Evolutionary conservation across 2,329 filamentous ascomycete genomes (phyloP).

Genomic region (Phaeosphaeria sp.): DNA sequence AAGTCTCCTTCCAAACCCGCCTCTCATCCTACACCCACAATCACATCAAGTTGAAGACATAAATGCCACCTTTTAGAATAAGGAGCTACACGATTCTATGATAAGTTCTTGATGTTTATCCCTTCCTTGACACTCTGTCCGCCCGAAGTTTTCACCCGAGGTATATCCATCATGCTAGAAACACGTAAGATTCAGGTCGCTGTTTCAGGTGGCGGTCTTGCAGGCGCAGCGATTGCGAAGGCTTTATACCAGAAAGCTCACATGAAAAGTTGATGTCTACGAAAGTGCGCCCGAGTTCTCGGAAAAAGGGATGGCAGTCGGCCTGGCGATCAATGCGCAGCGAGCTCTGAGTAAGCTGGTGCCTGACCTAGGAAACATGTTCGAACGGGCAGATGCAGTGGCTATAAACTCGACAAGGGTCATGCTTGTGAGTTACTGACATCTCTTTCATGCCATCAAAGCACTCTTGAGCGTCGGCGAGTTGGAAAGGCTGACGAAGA

Average conservation of each 20-base stretch:
- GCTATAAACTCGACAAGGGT: constrained; percentile 1
- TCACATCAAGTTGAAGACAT: too few species aligned
- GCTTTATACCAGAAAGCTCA: constrained; percentile 42
- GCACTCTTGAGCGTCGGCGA: neutral
- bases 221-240: constrained; percentile 45
- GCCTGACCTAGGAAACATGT: neutral
- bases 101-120: too few species aligned
- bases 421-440: constrained; percentile 8
- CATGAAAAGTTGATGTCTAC: constrained; percentile 46
- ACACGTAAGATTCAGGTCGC: constrained; percentile 6
- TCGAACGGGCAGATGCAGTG: constrained; percentile 2
- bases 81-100: too few species aligned
- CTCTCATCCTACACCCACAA: too few species aligned
- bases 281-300: constrained; percentile 40
- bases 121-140: too few species aligned
- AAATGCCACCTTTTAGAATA: too few species aligned
- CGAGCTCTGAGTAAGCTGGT: constrained; percentile 4
- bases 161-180: neutral
- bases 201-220: constrained; percentile 47
- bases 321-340: constrained; percentile 47
- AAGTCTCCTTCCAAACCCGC: too few species aligned
- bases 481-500: too few species aligned
- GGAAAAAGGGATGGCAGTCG: constrained; percentile 47
- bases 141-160: too few species aligned
- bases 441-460: constrained; percentile 8